Evolutionary conservation across 1,284 basidiomycete species (phyloP), one percentile per base, ranked within the genome.

Genomic region (Heterobasidion occidentale): DNA sequence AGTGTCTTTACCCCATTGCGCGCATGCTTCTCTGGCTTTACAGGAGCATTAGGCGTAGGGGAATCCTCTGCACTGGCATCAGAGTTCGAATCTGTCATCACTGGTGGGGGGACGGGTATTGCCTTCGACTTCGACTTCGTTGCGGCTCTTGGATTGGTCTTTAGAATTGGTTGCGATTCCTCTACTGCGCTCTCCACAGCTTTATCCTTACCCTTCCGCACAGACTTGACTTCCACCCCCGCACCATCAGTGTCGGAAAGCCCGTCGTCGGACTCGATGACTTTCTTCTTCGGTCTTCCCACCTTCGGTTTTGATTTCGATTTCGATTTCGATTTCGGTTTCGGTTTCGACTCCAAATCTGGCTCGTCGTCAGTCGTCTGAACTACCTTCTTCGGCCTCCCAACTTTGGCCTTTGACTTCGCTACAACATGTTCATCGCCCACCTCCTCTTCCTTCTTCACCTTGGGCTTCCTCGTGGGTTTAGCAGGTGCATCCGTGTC

Each of bases 361-460:
- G 36, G 48, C 15, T 56, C 59, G 33, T 51, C 57, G 3, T 48
- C 38, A 9, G 53, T 45, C 42, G 38, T 58, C 35, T 57, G 51
- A 9, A 42, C 34, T 34, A 42, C 55, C 49, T 55, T 60, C 50
- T 60, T 60, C 15, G 50, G 42, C 35, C 35, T 36, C n/a, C 38
- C 52, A 2, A 42, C 53, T 36, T 53, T 60, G 17, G 49, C 46
- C 34, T 56, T 59, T 9, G 36, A 54, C n/a, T 54, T 54, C 47
- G 27, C 36, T 27, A 42, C 45, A 36, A 58, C 59, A 17, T 58
- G 59, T n/a, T 61, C 60, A 17, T 56, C 54, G 36, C 59, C 61
- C 49, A 58, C 58, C 46, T 64, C 59, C 51, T 60, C 60, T 51
- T 57, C 54, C 50, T 54, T 36, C 19, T 51, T 61, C 36, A 46